Base-by-base conservation (phyloP, 345 rosid genomes). In the Acer yangbiense region DNA sequence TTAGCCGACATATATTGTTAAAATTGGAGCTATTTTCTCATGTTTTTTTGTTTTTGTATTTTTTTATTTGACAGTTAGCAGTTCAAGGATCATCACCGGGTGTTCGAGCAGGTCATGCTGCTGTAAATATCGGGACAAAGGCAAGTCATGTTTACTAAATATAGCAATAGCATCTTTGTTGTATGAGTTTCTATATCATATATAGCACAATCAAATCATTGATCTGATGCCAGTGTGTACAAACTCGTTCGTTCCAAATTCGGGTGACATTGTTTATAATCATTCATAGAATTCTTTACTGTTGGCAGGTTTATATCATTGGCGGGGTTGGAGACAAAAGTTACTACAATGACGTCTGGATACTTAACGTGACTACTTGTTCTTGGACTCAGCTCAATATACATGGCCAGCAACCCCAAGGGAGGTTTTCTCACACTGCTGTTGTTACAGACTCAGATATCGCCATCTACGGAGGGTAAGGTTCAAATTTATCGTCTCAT, bases 321-420 rank as follows among this genome's bases (percentile, higher is more conserved):
- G 97, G 97, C 71, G 97, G 94, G 44, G 91, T 92, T 18, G 97
- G 97, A 44, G 92, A 88, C 81, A 87, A 89, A 69, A 86, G 86
- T 70, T 90, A 92, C 78, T 92, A 88, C 79, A 87, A 82, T 35
- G 97, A 90, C 77, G 86, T 90, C 52, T 92, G 97, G 97, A 77
- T 87, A 14, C 89, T 92, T 46, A 93, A 90, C 17, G 69, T 80
- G 71, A 61, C 3, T 62, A 61, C 78, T 62, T 76, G 86, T 78
- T 81, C 83, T 4, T 92, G 97, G 97, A 81, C 66, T 50, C 82
- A 58, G 64, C 91, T 88, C n/a, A 88, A 86, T 60, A 69, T 82
- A 39, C 74, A 82, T 1, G 94, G 92, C 77, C 91, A 87, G 76
- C 89, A 86, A 69, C 94, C 97, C 29, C 93, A 83, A 72, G 97